Base-by-base conservation (phyloP, 176 grass and related monocot species). In the Oryza punctata region DNA sequence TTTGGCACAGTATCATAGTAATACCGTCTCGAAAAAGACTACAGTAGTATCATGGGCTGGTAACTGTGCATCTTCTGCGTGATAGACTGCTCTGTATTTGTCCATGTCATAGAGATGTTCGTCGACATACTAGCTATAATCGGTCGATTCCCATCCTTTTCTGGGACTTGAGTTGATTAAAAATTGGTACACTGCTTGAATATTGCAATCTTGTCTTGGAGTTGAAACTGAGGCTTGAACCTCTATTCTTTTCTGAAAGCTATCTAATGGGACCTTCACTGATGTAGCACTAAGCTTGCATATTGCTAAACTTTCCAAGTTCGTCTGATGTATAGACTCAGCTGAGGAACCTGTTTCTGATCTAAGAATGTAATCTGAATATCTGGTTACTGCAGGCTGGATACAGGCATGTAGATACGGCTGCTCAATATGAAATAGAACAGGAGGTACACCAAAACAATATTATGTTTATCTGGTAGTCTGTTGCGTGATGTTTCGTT, bases 361-460 rank as follows among this genome's bases (percentile, higher is more conserved):
- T 81, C 26, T 18, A 89, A 43, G n/a, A 18, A 50, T 43, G 35
- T 57, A 78, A 69, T 30, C 12, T 81, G 37, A 64, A 65, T 67
- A 13, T 21, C 0, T 82, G 38, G 12, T 72, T 63, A 70, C 27
- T 68, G 77, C 91, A 94, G 94, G 94, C 89, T 81, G 94, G 94
- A 78, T 97, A 97, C 79, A 94, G 87, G 81, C 89, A 97, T 49
- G 87, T 94, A 27, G 94, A 97, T 50, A 97, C 94, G 30, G 94
- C 94, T 27, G 80, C 84, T 70, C 24, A 91, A 74, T 94, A 97
- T 25, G 84, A 59, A 67, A 1, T 94, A 47, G 75, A 97, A 37
- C 83, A 94, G 82, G 94, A 97, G 91, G 89, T 94, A 90, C 65
- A 66, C 65, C 4, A 37, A 84, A 52, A 24, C 8, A 16, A n/a